phyloP scores from a whole-genome alignment of 2,329 filamentous ascomycete genomes.

The Stemphylium vesicarium region DNA sequence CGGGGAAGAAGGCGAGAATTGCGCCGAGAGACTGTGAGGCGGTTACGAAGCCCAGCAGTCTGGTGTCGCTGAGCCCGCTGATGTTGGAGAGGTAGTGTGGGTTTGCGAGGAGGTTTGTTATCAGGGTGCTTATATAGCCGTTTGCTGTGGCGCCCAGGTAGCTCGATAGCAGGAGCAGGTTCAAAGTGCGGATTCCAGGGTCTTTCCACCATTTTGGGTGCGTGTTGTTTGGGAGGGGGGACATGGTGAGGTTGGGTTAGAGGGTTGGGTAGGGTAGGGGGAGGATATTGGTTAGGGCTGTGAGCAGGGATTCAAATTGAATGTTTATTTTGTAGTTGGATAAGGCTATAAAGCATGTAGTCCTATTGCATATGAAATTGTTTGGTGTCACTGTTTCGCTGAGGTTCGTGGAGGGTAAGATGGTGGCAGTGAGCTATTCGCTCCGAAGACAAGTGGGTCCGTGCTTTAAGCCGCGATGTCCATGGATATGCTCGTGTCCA shows the following conservation, averaged over 20 bases:
- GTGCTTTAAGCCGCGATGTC: not conserved
- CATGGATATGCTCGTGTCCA: not conserved
- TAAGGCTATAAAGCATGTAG: too few relatives aligned
- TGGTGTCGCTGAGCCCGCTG: constrained; percentile 9
- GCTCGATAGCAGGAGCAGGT: constrained; percentile 21
- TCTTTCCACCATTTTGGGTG: constrained; percentile 23
- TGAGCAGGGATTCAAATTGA: too few relatives aligned
- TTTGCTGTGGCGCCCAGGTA: constrained; percentile 27
- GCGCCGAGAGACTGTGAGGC: constrained; percentile 24
- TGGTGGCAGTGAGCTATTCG: too few relatives aligned
- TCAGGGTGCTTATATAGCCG: constrained; percentile 25
- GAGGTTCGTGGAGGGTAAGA: too few relatives aligned
- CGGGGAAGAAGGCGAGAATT: constrained; percentile 27
- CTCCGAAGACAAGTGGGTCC: not conserved
- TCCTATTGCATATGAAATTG: too few relatives aligned
- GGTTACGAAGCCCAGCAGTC: constrained; percentile 18
- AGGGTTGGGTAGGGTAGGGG: too few relatives aligned
- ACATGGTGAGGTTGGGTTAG: too few relatives aligned
- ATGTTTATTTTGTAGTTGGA: too few relatives aligned
- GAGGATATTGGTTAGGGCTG: too few relatives aligned
- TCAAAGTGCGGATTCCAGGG: constrained; percentile 20
- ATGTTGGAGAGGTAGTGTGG: constrained; percentile 15
- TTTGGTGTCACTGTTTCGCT: too few relatives aligned
- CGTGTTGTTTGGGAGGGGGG: constrained; percentile 10
- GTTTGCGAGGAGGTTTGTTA: constrained; percentile 24